These are phyloP conservation scores for Hirschioporus abietinus DNA, from an alignment of 768 basidiomycete genomes.

Conservation along the genomic window DNA sequence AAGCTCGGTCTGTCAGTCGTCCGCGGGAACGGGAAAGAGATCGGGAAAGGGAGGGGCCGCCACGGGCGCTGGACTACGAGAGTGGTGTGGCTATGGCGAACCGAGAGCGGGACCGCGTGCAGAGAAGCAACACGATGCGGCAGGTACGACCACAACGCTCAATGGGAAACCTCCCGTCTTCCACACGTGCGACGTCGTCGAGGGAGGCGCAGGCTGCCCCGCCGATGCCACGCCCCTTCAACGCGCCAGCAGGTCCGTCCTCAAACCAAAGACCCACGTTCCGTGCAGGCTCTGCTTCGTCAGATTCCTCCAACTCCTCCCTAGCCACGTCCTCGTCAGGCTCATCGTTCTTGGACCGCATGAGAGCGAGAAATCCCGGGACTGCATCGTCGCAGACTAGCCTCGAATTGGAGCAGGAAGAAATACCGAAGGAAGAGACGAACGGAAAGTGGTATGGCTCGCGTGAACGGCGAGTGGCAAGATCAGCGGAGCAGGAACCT, in stretches of 20 bases:
- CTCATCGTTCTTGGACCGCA: slow-evolving; percentile 34
- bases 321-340: slow-evolving; percentile 25
- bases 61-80: too few relatives aligned
- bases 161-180: slow-evolving; percentile 11
- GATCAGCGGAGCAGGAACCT: too few relatives aligned
- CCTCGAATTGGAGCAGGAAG: slow-evolving; percentile 31
- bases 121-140: slow-evolving; percentile 8
- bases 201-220: background rate
- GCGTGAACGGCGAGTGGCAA: too few relatives aligned
- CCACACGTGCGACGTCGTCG: slow-evolving; percentile 4
- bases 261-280: background rate
- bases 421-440: slow-evolving; percentile 10
- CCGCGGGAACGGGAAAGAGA: too few relatives aligned
- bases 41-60: too few relatives aligned
- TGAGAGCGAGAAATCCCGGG: slow-evolving; percentile 25
- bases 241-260: background rate
- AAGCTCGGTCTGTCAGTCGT: background rate
- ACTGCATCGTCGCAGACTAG: slow-evolving; percentile 39
- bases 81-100: too few relatives aligned
- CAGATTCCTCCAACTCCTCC: slow-evolving; percentile 17
- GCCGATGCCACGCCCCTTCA: slow-evolving; percentile 9
- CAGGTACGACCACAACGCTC: slow-evolving; percentile 21
- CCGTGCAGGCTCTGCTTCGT: slow-evolving; percentile 1
- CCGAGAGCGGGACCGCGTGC: too few relatives aligned
- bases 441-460: background rate